Conservation (phyloP, 192 early-diverging fungal species). For the Chytriomyces sp. region DNA sequence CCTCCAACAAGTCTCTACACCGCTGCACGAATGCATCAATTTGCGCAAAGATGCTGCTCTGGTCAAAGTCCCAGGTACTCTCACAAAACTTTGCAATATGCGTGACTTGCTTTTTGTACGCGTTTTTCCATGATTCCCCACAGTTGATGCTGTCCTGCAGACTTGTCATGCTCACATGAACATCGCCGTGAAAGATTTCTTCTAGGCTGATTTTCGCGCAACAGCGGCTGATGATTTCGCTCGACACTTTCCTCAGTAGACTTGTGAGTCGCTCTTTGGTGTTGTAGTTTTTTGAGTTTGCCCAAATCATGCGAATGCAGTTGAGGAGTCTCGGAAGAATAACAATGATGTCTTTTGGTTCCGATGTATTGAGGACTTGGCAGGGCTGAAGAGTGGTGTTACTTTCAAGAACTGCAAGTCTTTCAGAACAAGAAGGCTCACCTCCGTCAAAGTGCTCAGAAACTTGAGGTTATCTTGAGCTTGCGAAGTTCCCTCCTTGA, state of each 20-base stretch:
- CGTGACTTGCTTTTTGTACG: conserved; percentile 54
- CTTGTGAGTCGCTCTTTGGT: conserved; percentile 65
- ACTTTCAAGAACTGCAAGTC: background rate
- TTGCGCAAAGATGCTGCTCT: conserved; percentile 71
- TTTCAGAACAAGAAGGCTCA: background rate
- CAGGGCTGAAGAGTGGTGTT: conserved; percentile 39
- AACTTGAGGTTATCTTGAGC: conserved; percentile 73
- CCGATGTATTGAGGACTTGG: conserved; percentile 51
- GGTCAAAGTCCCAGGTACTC: conserved; percentile 66
- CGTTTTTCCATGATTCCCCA: conserved; percentile 65
- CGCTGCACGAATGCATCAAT: conserved; percentile 71
- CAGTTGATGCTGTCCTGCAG: conserved; percentile 68
- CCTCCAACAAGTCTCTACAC: conserved; percentile 64
- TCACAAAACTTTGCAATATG: conserved; percentile 56
- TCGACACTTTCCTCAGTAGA: conserved; percentile 64
- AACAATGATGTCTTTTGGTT: conserved; percentile 56
- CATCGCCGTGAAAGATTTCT: conserved; percentile 71
- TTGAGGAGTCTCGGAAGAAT: conserved; percentile 61
- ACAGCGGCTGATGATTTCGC: conserved; percentile 68
- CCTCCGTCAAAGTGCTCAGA: conserved; percentile 57
- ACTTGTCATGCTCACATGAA: conserved; percentile 56
- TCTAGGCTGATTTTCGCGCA: conserved; percentile 65
- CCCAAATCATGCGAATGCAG: conserved; percentile 67
- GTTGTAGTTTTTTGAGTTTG: conserved; percentile 68
- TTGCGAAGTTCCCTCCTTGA: conserved; percentile 66